phyloP scores from a whole-genome alignment of 2,329 filamentous ascomycete species.

The Talaromyces atroroseus region DNA sequence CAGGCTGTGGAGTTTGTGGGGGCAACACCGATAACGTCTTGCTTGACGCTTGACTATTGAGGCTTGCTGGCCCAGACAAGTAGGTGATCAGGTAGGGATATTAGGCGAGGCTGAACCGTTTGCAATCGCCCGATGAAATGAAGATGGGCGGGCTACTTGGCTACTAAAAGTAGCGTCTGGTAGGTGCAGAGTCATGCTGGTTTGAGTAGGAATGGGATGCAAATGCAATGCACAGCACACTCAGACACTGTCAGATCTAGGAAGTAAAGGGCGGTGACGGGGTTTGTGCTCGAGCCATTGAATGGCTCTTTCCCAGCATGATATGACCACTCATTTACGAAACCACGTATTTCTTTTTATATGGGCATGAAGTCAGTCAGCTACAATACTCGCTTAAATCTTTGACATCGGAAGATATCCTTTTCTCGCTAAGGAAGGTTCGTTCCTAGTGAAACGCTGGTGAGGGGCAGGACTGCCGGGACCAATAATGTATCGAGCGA shows the following conservation, averaged over 20 bases:
- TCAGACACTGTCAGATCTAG: background rate
- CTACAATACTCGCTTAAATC: background rate
- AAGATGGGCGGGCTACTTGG: background rate
- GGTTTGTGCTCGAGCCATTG: background rate
- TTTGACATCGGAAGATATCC: background rate
- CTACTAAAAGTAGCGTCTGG: background rate
- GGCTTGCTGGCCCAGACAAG: background rate
- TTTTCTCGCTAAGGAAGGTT: background rate
- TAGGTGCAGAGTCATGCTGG: background rate
- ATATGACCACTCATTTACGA: background rate
- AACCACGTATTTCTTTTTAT: background rate
- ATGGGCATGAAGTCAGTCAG: background rate
- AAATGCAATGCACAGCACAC: background rate
- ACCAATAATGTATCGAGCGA: background rate
- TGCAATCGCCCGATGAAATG: background rate
- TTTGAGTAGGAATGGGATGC: background rate
- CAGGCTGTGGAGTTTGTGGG: constrained; percentile 1
- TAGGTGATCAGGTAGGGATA: background rate
- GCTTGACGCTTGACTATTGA: background rate
- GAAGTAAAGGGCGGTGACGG: background rate
- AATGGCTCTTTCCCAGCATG: background rate
- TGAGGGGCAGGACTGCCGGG: background rate
- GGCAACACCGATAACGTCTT: background rate
- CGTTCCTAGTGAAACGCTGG: background rate
- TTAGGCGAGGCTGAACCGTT: background rate